Conservation (phyloP, 345 rosid genomes). For the Melastoma malabathricum region DNA sequence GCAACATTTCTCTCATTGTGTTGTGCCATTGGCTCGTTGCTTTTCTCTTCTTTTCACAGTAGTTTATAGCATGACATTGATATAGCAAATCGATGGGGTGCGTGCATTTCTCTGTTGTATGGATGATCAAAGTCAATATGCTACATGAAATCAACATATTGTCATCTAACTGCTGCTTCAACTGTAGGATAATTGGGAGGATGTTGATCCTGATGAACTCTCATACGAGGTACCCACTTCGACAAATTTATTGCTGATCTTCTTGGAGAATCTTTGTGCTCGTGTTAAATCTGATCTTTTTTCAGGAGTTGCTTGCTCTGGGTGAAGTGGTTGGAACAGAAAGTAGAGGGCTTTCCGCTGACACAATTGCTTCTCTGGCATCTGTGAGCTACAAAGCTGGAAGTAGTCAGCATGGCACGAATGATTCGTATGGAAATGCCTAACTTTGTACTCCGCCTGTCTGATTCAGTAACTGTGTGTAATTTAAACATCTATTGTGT, state of each 20-base stretch:
- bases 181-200: constrained; percentile 82
- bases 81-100: too few species aligned
- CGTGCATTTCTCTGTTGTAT: not conserved
- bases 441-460: constrained; percentile 2
- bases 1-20: too few species aligned
- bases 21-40: too few species aligned
- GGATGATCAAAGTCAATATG: not conserved
- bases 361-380: constrained; percentile 66
- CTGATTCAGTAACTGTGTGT: not conserved
- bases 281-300: constrained; percentile 2
- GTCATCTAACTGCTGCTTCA: constrained; percentile 4
- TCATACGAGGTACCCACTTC: constrained; percentile 59
- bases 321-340: constrained; percentile 84
- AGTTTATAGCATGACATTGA: too few species aligned
- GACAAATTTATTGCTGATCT: constrained; percentile 2
- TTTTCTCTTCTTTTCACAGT: too few species aligned
- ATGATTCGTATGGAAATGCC: constrained; percentile 59
- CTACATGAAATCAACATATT: not conserved
- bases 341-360: constrained; percentile 86
- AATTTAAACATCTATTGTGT: not conserved
- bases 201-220: constrained; percentile 86
- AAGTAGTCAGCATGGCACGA: constrained; percentile 62
- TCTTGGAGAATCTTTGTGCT: constrained; percentile 1
- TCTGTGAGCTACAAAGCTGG: constrained; percentile 56
- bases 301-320: constrained; percentile 85